Percentiles rank a stretch among this genome's conserved stretches.
Conservation (phyloP, 768 basidiomycete species). For the Podaxis sp. region DNA sequence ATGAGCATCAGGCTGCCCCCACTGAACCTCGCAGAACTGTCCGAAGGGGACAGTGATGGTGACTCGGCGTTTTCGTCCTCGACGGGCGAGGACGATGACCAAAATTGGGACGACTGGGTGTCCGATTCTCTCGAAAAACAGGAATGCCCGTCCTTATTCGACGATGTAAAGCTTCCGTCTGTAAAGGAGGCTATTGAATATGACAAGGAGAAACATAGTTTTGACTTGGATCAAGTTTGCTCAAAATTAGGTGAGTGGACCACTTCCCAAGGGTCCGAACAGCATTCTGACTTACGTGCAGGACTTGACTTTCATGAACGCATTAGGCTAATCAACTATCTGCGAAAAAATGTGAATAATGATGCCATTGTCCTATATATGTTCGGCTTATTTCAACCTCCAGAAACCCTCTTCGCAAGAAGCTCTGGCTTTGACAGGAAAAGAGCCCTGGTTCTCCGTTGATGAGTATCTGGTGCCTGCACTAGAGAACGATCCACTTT, state of each 20-base stretch:
- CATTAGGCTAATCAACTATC: constrained; percentile 83
- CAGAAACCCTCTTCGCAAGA: constrained; percentile 52
- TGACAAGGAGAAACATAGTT: constrained; percentile 56
- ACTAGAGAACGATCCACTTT: constrained; percentile 81
- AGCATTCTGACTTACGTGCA: constrained; percentile 21
- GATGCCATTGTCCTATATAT: background rate
- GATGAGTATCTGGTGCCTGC: constrained; percentile 83
- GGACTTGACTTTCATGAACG: constrained; percentile 77
- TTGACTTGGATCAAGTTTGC: constrained; percentile 54
- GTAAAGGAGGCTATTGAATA: constrained; percentile 55
- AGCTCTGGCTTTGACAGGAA: constrained; percentile 44
- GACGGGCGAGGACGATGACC: constrained; percentile 43
- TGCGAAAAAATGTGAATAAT: constrained; percentile 62
- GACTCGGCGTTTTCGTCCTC: constrained; percentile 25
- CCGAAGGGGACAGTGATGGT: constrained; percentile 20
- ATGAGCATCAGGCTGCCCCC: constrained; percentile 39
- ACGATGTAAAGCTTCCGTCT: constrained; percentile 54
- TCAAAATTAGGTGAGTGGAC: constrained; percentile 48
- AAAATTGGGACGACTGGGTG: constrained; percentile 78
- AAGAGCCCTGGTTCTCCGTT: constrained; percentile 59
- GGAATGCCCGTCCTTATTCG: constrained; percentile 72
- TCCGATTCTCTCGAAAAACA: constrained; percentile 56
- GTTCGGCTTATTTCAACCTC: constrained; percentile 11
- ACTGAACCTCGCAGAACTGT: constrained; percentile 18
- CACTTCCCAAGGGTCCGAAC: background rate